phyloP scores from a whole-genome alignment of 441 rosid species.

The Brassica balearica region DNA sequence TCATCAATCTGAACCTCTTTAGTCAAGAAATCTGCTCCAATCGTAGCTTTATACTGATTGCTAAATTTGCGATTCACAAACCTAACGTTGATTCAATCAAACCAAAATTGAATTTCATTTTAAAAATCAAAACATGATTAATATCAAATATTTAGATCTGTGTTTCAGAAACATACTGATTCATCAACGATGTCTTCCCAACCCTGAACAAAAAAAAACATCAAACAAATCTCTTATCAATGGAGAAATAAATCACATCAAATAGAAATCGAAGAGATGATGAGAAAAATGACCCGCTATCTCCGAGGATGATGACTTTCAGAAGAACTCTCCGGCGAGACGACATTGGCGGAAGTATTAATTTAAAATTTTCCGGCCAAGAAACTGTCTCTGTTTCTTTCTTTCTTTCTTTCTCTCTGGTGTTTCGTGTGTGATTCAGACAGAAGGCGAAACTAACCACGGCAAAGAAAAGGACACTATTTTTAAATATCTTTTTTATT shows the following conservation, averaged over 20 bases:
- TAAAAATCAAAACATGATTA: conserved; percentile 2
- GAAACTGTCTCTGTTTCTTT: conserved; percentile 26
- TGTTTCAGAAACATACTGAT: conserved; percentile 63
- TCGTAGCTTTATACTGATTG: conserved; percentile 85
- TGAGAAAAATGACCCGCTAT: conserved; percentile 62
- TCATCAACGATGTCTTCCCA: conserved; percentile 82
- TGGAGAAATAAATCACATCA: background rate
- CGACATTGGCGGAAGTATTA: conserved; percentile 52
- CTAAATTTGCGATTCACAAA: conserved; percentile 89
- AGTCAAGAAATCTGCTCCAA: conserved; percentile 73
- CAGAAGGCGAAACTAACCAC: conserved; percentile 5
- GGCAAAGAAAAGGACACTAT: conserved; percentile 15
- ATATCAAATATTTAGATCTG: background rate
- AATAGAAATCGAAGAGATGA: background rate
- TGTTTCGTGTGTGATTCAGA: conserved; percentile 21
- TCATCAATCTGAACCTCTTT: conserved; percentile 84
- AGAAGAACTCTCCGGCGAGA: conserved; percentile 83
- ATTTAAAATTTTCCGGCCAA: background rate
- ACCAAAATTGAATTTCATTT: conserved; percentile 8
- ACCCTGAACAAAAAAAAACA: too few relatives aligned
- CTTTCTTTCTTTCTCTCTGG: background rate
- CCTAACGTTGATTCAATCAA: conserved; percentile 39
- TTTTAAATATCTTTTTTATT: conserved; percentile 21
- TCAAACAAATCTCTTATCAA: background rate
- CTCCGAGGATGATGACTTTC: conserved; percentile 88